A percentile compares a stretch with the other conserved stretches of the same genome.
These are phyloP conservation scores for Triticum timopheevii DNA, from an alignment of 176 grass and related monocot genomes.

Conservation along the genomic window DNA sequence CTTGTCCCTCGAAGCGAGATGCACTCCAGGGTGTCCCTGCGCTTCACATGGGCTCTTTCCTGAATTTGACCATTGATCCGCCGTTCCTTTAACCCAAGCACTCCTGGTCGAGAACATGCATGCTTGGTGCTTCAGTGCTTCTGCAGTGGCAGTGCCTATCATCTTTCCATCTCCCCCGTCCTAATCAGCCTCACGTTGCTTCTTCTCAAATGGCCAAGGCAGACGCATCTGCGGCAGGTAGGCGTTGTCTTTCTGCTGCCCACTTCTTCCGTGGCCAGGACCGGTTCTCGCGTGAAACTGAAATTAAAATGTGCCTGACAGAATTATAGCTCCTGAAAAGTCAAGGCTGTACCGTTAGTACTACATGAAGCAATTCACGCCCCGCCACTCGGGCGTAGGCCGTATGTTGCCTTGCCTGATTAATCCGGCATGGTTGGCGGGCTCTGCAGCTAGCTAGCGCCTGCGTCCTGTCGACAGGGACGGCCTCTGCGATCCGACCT, in stretches of 20 bases:
- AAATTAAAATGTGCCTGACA: background rate
- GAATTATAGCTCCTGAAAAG: background rate
- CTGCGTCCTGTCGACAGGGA: slow-evolving; percentile 9
- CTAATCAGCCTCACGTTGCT: background rate
- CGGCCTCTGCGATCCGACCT: background rate
- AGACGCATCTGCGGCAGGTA: background rate
- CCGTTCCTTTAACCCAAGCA: background rate
- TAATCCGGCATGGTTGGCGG: background rate
- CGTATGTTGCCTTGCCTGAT: background rate
- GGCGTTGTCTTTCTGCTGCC: background rate
- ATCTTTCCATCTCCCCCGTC: background rate
- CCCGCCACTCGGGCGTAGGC: background rate
- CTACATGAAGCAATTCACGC: background rate
- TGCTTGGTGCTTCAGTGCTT: no score
- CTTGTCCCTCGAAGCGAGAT: background rate
- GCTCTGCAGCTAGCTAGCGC: background rate
- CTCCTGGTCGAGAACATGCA: no score
- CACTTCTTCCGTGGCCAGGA: background rate
- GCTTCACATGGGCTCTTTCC: background rate
- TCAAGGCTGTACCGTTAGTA: background rate
- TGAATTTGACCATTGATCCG: background rate
- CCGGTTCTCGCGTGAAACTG: background rate
- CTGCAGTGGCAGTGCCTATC: no score
- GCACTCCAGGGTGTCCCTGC: background rate
- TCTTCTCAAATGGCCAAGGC: background rate